Evolutionary conservation across 1,284 basidiomycete genomes (phyloP).

Genomic region (Agaricales sp.): DNA sequence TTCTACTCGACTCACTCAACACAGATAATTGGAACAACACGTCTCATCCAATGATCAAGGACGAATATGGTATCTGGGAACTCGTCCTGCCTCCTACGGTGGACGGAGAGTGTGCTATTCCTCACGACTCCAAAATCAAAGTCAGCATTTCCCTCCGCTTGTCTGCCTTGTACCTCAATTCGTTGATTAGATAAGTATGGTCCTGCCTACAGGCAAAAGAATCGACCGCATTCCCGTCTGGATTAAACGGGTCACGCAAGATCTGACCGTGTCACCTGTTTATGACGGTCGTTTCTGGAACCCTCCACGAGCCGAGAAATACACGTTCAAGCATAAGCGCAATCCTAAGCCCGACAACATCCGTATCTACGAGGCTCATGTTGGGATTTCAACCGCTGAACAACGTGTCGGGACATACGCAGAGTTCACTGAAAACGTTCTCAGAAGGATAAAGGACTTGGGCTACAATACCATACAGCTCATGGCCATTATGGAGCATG

Average conservation of each 20-base stretch:
- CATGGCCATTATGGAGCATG: conserved; percentile 97
- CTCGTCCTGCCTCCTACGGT: conserved; percentile 66
- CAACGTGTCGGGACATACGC: conserved; percentile 88
- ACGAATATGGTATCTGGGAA: conserved; percentile 92
- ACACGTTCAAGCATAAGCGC: conserved; percentile 75
- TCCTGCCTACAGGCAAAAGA: conserved; percentile 62
- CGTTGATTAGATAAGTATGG: conserved; percentile 69
- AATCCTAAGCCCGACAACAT: conserved; percentile 63
- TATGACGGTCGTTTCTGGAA: conserved; percentile 99
- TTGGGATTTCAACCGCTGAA: conserved; percentile 92
- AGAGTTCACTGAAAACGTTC: conserved; percentile 81
- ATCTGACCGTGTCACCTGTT: conserved; percentile 79
- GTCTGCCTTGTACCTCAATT: conserved; percentile 3
- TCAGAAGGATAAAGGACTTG: conserved; percentile 83
- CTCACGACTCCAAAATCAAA: conserved; percentile 93
- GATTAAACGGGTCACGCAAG: conserved; percentile 94
- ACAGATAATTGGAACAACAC: conserved; percentile 85
- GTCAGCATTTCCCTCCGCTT: conserved; percentile 25
- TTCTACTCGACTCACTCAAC: conserved; percentile 9
- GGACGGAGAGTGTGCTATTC: conserved; percentile 72
- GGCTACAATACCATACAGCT: conserved; percentile 97
- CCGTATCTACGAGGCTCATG: conserved; percentile 96
- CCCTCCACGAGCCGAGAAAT: conserved; percentile 61
- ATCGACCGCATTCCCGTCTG: conserved; percentile 91
- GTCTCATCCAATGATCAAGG: conserved; percentile 79